Conservation (phyloP, 768 basidiomycete genomes). For the Tricholoma sp. region DNA sequence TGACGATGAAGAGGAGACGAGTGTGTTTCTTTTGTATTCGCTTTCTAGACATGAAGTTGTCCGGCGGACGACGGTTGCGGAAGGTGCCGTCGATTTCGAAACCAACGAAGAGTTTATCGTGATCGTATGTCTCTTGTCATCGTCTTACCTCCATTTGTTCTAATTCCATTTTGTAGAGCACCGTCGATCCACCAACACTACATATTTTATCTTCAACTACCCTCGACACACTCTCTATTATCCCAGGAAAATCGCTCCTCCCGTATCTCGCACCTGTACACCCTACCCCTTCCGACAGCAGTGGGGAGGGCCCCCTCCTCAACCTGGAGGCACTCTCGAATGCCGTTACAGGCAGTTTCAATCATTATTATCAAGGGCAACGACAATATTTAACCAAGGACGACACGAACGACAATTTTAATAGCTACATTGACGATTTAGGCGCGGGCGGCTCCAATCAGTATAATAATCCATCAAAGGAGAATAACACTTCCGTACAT, state of each 20-base stretch:
- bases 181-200: conserved; percentile 48
- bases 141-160: not conserved
- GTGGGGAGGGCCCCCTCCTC: not conserved
- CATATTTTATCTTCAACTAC: conserved; percentile 53
- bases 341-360: conserved; percentile 5
- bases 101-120: conserved; percentile 39
- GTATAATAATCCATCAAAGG: not conserved
- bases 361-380: not conserved
- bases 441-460: not conserved
- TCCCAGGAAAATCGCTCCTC: conserved; percentile 42
- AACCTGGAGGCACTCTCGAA: conserved; percentile 2
- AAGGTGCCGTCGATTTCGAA: conserved; percentile 22
- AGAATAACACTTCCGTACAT: not conserved
- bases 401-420: not conserved
- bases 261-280: conserved; percentile 9
- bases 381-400: not conserved
- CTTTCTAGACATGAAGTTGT: conserved; percentile 32
- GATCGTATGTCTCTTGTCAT: conserved; percentile 40
- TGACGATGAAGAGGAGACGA: conserved; percentile 7
- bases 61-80: conserved; percentile 40
- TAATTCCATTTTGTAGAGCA: conserved; percentile 37
- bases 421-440: not conserved
- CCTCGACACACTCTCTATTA: conserved; percentile 44
- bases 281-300: not conserved
- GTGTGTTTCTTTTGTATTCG: conserved; percentile 27